Conservation (phyloP, 73 alveolate species). For the Stentor coeruleus region DNA sequence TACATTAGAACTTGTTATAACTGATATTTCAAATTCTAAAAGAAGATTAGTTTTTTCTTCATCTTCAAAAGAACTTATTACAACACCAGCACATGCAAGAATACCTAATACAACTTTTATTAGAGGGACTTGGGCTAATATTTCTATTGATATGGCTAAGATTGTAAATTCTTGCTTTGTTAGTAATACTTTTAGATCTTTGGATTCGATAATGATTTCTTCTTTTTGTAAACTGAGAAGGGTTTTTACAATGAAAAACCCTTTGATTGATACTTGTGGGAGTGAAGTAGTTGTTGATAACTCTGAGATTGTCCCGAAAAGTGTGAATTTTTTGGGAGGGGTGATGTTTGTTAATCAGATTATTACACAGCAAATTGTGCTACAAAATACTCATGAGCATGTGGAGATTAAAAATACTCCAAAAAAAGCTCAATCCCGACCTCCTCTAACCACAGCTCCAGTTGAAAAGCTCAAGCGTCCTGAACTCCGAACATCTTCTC, state of each 20-base stretch:
- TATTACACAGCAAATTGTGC: conserved; percentile 29
- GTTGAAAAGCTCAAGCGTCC: neutral
- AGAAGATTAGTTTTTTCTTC: conserved; percentile 73
- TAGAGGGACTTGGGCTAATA: conserved; percentile 71
- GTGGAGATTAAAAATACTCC: neutral
- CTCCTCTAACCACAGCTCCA: neutral
- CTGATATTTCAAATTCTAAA: conserved; percentile 70
- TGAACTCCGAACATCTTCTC: neutral
- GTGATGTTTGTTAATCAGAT: conserved; percentile 24
- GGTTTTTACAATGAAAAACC: conserved; percentile 77
- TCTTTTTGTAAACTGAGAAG: conserved; percentile 66
- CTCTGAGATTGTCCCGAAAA: conserved; percentile 32
- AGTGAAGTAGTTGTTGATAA: conserved; percentile 19
- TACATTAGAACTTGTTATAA: conserved; percentile 69
- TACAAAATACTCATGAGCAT: neutral
- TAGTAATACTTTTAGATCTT: conserved; percentile 57
- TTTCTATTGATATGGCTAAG: conserved; percentile 60
- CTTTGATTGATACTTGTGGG: conserved; percentile 52
- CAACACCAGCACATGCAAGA: conserved; percentile 75
- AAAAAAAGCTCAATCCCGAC: neutral
- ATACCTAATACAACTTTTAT: conserved; percentile 71
- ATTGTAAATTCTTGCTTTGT: conserved; percentile 65
- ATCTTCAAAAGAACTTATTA: conserved; percentile 60
- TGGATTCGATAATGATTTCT: conserved; percentile 61
- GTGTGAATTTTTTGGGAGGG: conserved; percentile 29